These are phyloP conservation scores for Candolleomyces aberdarensis DNA, from an alignment of 768 basidiomycete species.

Conservation along the genomic window DNA sequence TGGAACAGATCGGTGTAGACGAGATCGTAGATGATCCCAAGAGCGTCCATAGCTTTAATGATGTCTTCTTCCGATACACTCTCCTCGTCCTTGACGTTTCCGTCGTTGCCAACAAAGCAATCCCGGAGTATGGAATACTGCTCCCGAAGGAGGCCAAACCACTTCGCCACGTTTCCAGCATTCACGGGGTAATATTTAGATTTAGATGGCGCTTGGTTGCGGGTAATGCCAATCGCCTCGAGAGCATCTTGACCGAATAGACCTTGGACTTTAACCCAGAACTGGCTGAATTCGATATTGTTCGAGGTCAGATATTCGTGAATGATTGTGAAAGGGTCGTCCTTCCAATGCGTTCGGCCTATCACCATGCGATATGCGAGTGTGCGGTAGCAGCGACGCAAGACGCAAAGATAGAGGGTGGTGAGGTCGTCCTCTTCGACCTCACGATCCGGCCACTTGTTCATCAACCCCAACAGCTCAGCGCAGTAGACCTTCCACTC, in stretches of 20 bases:
- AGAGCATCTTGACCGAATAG: neutral
- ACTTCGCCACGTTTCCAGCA: neutral
- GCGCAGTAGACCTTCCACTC: neutral
- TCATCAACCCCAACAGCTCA: neutral
- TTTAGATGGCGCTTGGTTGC: neutral
- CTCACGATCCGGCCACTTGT: neutral
- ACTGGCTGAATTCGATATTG: neutral
- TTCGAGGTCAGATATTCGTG: neutral
- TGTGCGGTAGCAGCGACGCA: neutral
- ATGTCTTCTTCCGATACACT: neutral
- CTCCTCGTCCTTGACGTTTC: neutral
- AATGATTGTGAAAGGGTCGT: neutral
- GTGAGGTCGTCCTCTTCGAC: neutral
- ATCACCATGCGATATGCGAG: neutral
- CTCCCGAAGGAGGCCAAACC: neutral
- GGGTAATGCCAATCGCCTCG: neutral
- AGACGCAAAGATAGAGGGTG: neutral
- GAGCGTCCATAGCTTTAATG: neutral
- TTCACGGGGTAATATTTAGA: neutral
- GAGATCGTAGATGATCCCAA: neutral
- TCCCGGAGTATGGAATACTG: neutral
- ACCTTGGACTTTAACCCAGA: neutral
- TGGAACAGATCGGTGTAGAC: neutral
- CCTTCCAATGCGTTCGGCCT: neutral
- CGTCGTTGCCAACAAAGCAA: neutral